Base-by-base conservation (phyloP, 768 basidiomycete genomes). In the Boletus patriciae region DNA sequence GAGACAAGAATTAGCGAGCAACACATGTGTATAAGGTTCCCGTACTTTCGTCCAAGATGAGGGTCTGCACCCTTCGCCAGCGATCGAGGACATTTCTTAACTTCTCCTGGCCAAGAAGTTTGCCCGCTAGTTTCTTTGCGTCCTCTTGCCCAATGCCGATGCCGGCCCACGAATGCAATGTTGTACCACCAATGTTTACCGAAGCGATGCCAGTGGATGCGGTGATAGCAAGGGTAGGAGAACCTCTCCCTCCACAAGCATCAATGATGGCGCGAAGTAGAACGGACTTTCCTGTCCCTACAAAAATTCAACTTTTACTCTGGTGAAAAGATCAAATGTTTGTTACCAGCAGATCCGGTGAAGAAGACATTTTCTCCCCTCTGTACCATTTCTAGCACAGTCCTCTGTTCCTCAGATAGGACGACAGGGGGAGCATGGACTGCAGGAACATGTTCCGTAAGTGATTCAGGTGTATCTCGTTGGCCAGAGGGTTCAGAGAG, bases 1-100 rank as follows among this genome's bases (percentile, higher is more conserved):
- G 12, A 46, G 13, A 33, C 41, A 62, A 45, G 38, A 43, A 34
- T 55, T 16, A 55, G 45, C 27, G 31, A 41, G 23, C 3, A 40
- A 46, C 49, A 12, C 29, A 25, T 18, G 13, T 29, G 13, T 18
- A 15, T 36, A 44, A 50, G 44, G 37, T 15, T 43, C 43, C 70
- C 82, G 61, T 67, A 91, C 93, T 83, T 74, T 96, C 93, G 64
- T 96, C 93, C 47, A 96, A 82, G 62, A 96, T 86, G 25, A 96
- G 77, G 5, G 86, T 84, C 54, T 76, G 66, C 1, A 84, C 84
- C 12, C 68, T 63, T 55, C 71, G 72, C 93, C 93, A 94, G 38
- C 90, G 80, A 3, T 76, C 67, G 19, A 81, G 70, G n/a, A 82
- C 74, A 36, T 51, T 66, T 41, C 57, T 59, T 27, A 75, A 73